Evolutionary conservation across 768 basidiomycete genomes (phyloP).

Genomic region (Sutorius australiensis): DNA sequence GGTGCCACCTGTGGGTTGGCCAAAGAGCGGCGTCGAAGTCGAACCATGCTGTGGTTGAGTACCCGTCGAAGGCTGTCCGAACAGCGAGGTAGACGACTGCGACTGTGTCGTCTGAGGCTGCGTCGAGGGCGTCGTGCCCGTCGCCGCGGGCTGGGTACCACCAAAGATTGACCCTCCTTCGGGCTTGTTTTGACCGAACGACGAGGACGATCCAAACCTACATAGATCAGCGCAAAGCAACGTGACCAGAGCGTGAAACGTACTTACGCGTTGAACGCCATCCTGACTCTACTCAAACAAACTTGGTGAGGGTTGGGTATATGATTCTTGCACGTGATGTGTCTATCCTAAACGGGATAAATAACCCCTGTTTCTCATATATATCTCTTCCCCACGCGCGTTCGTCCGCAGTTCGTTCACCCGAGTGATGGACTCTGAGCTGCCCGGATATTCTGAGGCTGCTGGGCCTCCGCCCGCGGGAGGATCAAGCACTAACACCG

Average conservation of each 20-base stretch:
- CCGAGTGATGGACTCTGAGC: conserved; percentile 9
- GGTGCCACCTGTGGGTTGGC: conserved; percentile 7
- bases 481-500: not conserved
- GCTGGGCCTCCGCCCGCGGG: not conserved
- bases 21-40: conserved; percentile 28
- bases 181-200: conserved; percentile 35
- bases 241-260: not conserved
- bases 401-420: not conserved
- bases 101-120: conserved; percentile 23
- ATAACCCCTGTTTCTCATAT: conserved; percentile 13
- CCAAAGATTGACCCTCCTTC: conserved; percentile 39
- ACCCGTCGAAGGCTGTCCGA: conserved; percentile 31
- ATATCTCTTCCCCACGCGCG: not conserved
- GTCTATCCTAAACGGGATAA: not conserved
- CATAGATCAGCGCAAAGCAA: conserved; percentile 5
- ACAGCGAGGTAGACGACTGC: conserved; percentile 28
- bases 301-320: not conserved
- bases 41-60: conserved; percentile 18
- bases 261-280: conserved; percentile 25
- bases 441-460: conserved; percentile 18
- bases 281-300: conserved; percentile 1
- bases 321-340: conserved; percentile 11
- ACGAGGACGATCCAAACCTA: conserved; percentile 40
- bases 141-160: conserved; percentile 25
- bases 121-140: conserved; percentile 10